Evolutionary conservation across 495 filamentous ascomycete genomes (phyloP), one percentile per base, ranked within the genome.

Genomic region (Paragyromitra xinjiangensis): DNA sequence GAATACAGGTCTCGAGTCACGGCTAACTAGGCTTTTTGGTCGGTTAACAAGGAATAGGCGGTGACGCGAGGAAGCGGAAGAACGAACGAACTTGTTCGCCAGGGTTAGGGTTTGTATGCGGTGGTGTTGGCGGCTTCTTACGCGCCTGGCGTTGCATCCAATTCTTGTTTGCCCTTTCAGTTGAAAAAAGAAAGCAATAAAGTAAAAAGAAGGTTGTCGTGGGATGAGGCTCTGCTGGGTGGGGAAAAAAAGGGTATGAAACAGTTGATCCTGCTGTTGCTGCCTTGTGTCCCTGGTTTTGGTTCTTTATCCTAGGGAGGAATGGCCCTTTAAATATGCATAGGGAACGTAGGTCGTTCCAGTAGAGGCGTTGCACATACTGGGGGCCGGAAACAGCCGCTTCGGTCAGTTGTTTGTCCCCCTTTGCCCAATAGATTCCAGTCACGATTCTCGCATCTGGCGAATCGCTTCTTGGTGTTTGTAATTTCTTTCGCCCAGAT

Each of bases 41-140:
- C 11, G 73, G 61, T 37, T 64, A 72, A 40, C 67, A 76, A 48
- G 73, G 59, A 64, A 65, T 42, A 70, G 24, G 22, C 45, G 42
- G 74, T 73, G 74, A 77, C 69, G 74, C 74, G 69, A 73, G 39
- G 70, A 37, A 73, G 26, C 44, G 53, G 56, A 71, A 53, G 59
- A 71, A 37, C 7, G 68, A 63, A 71, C 44, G 48, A 50, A 53
- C 51, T 22, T 22, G 62, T 51, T 58, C 39, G 19, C 44, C 16
- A 73, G 74, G 74, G 74, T 51, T 40, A 77, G 74, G 74, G 69
- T 42, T 76, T 14, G 22, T 1, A 37, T 22, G 39, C 61, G 26
- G 44, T 34, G 40, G 51, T 65, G 67, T 29, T 55, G 69, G 68
- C 29, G 66, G 66, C 39, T 69, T 22, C 7, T 37, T 40, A 70